phyloP scores from a whole-genome alignment of 352 stramenopile species.

The Phytophthora cactorum region DNA sequence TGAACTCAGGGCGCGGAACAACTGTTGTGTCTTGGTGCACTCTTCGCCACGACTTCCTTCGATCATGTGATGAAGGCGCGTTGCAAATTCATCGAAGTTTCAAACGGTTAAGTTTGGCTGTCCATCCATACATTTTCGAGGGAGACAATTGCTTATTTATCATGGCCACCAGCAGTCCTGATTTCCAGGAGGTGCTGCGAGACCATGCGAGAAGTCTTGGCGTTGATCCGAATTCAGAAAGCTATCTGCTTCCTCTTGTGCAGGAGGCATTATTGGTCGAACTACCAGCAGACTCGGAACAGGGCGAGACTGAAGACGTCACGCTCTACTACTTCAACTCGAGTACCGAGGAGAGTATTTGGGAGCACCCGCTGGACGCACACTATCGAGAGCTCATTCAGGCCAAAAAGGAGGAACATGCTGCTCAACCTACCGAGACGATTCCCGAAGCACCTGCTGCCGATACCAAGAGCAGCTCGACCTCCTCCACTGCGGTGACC shows the following conservation, averaged over 20 bases:
- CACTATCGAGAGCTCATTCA: constrained; percentile 65
- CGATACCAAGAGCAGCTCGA: constrained; percentile 8
- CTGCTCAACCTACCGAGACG: constrained; percentile 14
- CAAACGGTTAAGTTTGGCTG: no score
- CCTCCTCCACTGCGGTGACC: constrained; percentile 1
- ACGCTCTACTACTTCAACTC: constrained; percentile 78
- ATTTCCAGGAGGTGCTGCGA: constrained; percentile 65
- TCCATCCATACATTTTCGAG: no score
- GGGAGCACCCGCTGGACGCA: constrained; percentile 65
- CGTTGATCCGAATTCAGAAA: constrained; percentile 58
- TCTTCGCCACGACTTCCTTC: no score
- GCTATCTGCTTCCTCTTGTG: constrained; percentile 53
- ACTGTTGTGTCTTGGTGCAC: no score
- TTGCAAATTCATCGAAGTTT: no score
- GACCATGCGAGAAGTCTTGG: constrained; percentile 66
- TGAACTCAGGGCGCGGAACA: no score
- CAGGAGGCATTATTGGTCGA: constrained; percentile 63
- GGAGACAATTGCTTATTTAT: constrained; percentile 4
- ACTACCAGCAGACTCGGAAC: constrained; percentile 59
- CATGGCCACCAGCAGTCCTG: constrained; percentile 50
- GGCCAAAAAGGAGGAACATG: constrained; percentile 44
- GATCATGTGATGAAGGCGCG: no score
- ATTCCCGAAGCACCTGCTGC: background rate
- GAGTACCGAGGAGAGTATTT: constrained; percentile 64
- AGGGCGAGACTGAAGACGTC: constrained; percentile 69